Evolutionary conservation across 2,329 filamentous ascomycete species (phyloP), one percentile per base, ranked within the genome.

Genomic region (Aphanoascus verrucosus): DNA sequence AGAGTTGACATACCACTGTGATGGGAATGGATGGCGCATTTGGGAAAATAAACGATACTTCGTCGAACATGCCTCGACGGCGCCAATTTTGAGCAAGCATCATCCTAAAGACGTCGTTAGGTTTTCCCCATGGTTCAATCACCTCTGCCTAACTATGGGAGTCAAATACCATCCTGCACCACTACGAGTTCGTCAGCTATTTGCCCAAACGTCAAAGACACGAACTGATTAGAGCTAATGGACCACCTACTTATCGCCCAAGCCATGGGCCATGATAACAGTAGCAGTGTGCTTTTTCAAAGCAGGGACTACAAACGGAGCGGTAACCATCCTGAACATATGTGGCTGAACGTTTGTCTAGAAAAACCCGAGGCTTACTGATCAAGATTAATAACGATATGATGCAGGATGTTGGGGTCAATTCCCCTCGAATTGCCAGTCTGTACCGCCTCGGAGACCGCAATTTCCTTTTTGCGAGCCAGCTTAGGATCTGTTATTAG

Each of bases 31-130:
- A 72, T 4, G 91, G 89, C 28, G 93, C 93, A 72, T 95, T 87
- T 14, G 93, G 93, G 69, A 98, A 84, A 65, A 98, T 81, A 69
- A 97, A 97, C 66, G 91, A 86, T 67, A 95, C 87, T 71, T 96
- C 86, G 55, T 89, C 81, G 59, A 97, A 88, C 64, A 84, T 84
- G 68, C 82, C 80, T 49, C 86, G 80, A 34, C 84, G 78, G 53
- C 88, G 83, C 85, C 86, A 96, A 70, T 91, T 88, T 74, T 94
- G 84, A 32, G 93, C 88, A 17, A 93, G 80, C 54, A 81, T 82
- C 43, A 85, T 79, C 81, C 82, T 77, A 51, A 55, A 12, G n/a
- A 19, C n/a, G 7, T 4, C 43, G 15, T 47, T 20, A 41, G 15
- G 40, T n/a, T 40, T n/a, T 31, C 17, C 15, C 35, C 20, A 53